Base-by-base conservation (phyloP, 352 stramenopile species). In the Pythium biforme region DNA sequence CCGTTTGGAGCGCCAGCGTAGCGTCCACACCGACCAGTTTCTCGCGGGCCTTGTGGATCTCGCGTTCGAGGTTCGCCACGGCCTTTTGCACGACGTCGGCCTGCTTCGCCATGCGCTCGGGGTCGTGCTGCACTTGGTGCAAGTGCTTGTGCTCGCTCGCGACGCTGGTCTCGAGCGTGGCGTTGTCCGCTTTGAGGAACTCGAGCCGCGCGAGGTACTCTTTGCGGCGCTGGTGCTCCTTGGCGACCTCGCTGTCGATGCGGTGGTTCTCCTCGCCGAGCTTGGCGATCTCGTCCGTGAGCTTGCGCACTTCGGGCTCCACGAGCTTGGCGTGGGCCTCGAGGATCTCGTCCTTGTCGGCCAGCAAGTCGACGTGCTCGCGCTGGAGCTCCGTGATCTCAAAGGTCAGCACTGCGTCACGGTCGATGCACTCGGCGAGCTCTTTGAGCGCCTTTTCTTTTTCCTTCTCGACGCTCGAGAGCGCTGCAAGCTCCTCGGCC, bases 381-480 rank as follows among this genome's bases (percentile, higher is more conserved):
- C 82, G 81, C 69, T 96, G 84, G 12, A 95, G 66, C 66, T 97
- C 89, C 0, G 81, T 90, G 56, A 95, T 79, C 68, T 97, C 89
- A 47, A 96, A 95, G 29, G 84, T 87, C 20, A 96, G 69, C 34
- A 93, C 78, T 11, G 87, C 82, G 62, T 96, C 86, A 17, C 86
- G 79, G 59, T 92, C 83, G 9, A 92, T 74, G 33, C 73, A 87
- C 55, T 94, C 83, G 15, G 79, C 79, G 26, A 94, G 59, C 45
- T 94, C 82, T 59, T 92, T 93, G 4, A 89, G 43, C 14, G 86
- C 83, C 15, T 77, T 77, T 2, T 95, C 88, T 53, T 91, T 89
- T 12, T 94, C 82, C 29, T 89, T 89, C 46, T 96, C 84, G 6
- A 96, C 68, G 1, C 75, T 83, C 25, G 79, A 74, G 57, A 89